Evolutionary conservation across 768 basidiomycete species (phyloP), one percentile per base, ranked within the genome.

Genomic region (Cystobasidium tubakii): DNA sequence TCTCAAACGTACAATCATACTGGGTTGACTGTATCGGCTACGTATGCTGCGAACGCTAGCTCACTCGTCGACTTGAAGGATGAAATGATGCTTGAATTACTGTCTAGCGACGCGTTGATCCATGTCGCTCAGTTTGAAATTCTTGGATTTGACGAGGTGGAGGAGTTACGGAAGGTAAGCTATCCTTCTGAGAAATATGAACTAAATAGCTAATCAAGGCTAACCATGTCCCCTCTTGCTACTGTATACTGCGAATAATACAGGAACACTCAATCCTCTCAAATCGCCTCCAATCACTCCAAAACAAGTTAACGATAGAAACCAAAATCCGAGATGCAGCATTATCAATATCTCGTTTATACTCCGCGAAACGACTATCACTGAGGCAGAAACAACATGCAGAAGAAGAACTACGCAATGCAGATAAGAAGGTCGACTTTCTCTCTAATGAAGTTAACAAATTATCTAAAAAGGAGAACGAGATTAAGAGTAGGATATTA

Each of bases 21-120:
- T 46, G 46, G 66, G 33, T 27, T 67, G 27, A 54, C 66, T 44
- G 36, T 65, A 3, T 65, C 66, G 7, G 46, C 29, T 54, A 50
- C 66, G 10, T 67, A 67, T 31, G 66, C 66, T 23, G 44, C 46
- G 12, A 67, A 67, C 31, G 66, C 66, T 12, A 73, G 29, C 34
- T 17, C 42, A 23, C 33, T 70, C 1, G 69, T 71, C 36, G 55
- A 71, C 25, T n/a, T 71, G 15, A 85, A 88, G 55, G 92, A 96
- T 78, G 90, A 93, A 75, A 85, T 98, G 57, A 85, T 97, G 76
- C 85, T 96, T 80, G 90, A 90, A 80, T 85, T 99, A 46, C 83
- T 98, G 76, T 90, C 93, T 50, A 92, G 92, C 69, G 92, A 97
- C 81, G 95, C 95, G 3, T 87, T 91, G 50, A 88, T 97, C n/a